Conservation (phyloP, 2,329 filamentous ascomycete genomes). For the Verticillium isaacii region DNA sequence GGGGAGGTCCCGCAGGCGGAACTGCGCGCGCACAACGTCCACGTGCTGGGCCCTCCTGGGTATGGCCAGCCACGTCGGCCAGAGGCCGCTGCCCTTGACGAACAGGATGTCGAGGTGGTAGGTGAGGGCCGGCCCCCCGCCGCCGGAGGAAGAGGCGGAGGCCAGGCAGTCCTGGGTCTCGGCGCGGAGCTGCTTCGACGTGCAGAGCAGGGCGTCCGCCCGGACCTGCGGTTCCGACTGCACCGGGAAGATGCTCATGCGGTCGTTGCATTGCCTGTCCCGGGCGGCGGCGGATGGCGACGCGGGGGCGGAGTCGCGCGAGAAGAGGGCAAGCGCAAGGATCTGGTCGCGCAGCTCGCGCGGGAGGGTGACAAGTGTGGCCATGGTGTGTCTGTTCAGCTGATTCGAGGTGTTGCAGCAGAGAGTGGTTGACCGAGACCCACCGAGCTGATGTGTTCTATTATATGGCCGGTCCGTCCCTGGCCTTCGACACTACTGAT, state of each 20-base stretch:
- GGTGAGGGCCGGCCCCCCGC: background rate
- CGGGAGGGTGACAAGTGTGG: slow-evolving; percentile 8
- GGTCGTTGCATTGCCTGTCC: background rate
- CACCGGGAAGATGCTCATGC: no score
- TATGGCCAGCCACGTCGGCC: slow-evolving; percentile 13
- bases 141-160: background rate
- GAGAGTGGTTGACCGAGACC: no score
- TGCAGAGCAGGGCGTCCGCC: no score
- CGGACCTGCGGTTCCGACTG: no score
- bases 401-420: no score
- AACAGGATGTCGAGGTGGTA: slow-evolving; percentile 12
- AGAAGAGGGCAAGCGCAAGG: slow-evolving; percentile 7
- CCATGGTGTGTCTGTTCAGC: background rate
- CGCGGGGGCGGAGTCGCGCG: slow-evolving; percentile 5
- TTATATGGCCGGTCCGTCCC: no score
- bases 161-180: background rate
- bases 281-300: background rate
- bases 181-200: background rate
- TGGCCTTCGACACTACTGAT: no score
- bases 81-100: slow-evolving; percentile 13
- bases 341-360: slow-evolving; percentile 12
- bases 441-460: no score
- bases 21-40: slow-evolving; percentile 8
- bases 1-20: slow-evolving; percentile 13
- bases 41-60: slow-evolving; percentile 8